Base-by-base conservation (phyloP, 2,329 filamentous ascomycete genomes). In the Emericellopsis atlantica region DNA sequence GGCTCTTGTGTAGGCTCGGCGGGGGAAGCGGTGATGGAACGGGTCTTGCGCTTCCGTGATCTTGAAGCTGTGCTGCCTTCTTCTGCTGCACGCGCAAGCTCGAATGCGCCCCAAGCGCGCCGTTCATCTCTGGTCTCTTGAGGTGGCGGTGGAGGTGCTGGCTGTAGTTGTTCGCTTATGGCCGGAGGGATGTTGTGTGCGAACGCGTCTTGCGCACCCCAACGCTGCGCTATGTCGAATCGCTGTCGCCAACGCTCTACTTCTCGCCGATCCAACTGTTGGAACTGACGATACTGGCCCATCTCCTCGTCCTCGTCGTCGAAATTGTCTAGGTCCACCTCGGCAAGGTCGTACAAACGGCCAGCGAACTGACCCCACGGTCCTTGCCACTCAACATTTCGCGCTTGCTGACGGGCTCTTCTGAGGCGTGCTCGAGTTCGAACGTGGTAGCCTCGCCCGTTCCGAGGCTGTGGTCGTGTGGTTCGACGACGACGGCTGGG, bases 101-200 rank as follows among this genome's bases (percentile, higher is more conserved):
- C 89, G 46, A 96, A 81, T 16, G 84, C 87, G 46, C 88, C 86
- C 92, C 90, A 95, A 4, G 90, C 87, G 43, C 79, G 73, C 41
- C 82, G 71, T 58, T 94, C 88, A 50, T 95, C 88, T 34, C 80
- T 66, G 7, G 82, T 84, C 58, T 93, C 84, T 32, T 77, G 61
- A 14, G 63, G 76, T 34, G 78, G 72, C 14, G 61, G 64, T 51
- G 53, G 55, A 37, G 43, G 45, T 58, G 65, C 62, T 52, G 71
- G 65, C 43, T 77, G 72, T 37, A 80, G 64, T 36, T 80, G 72
- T 44, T 80, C 71, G 42, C 80, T 79, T 35, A 85, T 74, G 34
- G 65, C 60, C 5, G 62, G 61, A 4, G 71, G 66, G 15, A 78
- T 69, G 46, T 67, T 74, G 51, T 79, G 74, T 46, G 76, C 74